Conservation (phyloP, 129 eudicot genomes). For the Artemisia tridentata region DNA sequence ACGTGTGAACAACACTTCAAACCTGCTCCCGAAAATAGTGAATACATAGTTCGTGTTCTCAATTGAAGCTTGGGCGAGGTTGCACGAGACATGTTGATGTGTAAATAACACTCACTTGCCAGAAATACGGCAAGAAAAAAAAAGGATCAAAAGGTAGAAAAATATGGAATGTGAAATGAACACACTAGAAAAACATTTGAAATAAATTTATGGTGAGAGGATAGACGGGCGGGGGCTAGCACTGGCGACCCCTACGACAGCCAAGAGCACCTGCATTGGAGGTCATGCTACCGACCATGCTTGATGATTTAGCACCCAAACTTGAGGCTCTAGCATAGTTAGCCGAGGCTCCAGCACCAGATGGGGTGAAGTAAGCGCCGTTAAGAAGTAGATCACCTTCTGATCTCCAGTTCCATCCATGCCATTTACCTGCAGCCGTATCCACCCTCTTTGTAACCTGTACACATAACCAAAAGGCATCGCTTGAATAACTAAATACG, state of each 20-base stretch:
- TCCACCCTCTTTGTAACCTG: conserved; percentile 84
- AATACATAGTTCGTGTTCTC: too few relatives aligned
- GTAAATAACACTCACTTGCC: too few relatives aligned
- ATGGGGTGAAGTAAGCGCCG: too few relatives aligned
- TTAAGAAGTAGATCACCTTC: conserved; percentile 17
- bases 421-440: conserved; percentile 49
- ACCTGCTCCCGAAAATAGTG: conserved; percentile 31
- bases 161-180: conserved; percentile 14
- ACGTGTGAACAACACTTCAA: conserved; percentile 56
- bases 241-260: conserved; percentile 51
- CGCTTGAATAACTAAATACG: too few relatives aligned
- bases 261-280: conserved; percentile 55
- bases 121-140: conserved; percentile 13
- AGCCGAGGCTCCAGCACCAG: too few relatives aligned
- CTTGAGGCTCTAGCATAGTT: conserved; percentile 70
- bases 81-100: conserved; percentile 29
- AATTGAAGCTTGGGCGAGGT: conserved; percentile 46
- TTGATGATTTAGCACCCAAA: conserved; percentile 66
- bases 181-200: neutral
- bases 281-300: conserved; percentile 60
- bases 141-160: neutral
- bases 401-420: conserved; percentile 93
- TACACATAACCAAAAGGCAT: neutral
- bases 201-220: neutral
- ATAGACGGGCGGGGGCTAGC: conserved; percentile 39